Evolutionary conservation across 331 rosid genomes (phyloP), one percentile per base, ranked within the genome.

Genomic region (Cydonia oblonga): DNA sequence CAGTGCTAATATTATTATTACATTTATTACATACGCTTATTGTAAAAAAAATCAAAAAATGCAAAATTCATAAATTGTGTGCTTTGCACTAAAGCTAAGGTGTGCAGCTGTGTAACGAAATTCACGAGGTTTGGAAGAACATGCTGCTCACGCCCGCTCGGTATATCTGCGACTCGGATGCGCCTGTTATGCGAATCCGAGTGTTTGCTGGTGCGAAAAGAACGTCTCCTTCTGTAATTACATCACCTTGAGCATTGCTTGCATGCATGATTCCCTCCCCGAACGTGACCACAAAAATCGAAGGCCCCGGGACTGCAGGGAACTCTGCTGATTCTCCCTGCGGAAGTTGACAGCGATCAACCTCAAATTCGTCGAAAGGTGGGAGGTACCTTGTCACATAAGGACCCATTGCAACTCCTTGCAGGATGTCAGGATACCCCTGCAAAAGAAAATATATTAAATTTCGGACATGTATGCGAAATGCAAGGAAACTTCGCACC

Each of bases 311-410:
- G 30, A 85, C 78, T 18, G 89, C 83, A 9, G 92, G 90, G 67
- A 95, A 88, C 64, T 66, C 79, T 19, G 84, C 82, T 20, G 80
- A 85, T 81, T 80, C 84, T 29, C 84, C 87, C 29, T 64, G 72
- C 38, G 96, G 99, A 60, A 95, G 92, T 66, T 77, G 69, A 35
- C 97, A 91, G 0, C 79, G 67, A 40, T 95, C 99, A 2, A 91
- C 87, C 85, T 95, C 99, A 29, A 95, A 95, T 81, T 95, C 99
- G 12, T 95, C 93, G 4, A 91, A 91, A 6, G 99, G 97, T 0
- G 99, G 96, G 61, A 69, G 73, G 53, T 95, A 95, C 75, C 81
- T 88, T 46, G 69, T 90, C 64, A 91, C 84, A 30, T 78, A 84
- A 33, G 84, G 82, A 77, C 83, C 88, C 42, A 95, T 1, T 49